Percentiles rank a stretch among this genome's conserved stretches.
phyloP scores from a whole-genome alignment of 164 flowering plant species.

The Nymphaea thermarum region DNA sequence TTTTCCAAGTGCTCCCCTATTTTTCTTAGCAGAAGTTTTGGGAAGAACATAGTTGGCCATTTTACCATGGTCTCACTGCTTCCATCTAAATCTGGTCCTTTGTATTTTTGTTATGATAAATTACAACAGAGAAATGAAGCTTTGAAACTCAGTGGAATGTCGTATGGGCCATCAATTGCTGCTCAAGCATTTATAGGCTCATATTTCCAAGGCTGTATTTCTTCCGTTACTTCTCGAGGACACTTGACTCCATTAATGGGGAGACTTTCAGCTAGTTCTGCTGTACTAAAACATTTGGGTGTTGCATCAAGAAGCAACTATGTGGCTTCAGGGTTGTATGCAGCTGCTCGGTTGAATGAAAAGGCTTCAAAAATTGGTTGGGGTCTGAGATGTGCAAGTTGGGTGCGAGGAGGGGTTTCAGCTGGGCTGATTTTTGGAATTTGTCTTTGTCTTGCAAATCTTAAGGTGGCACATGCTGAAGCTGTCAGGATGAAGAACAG shows the following conservation, averaged over 20 bases:
- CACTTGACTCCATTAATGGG: slow-evolving; percentile 14
- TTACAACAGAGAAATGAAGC: slow-evolving; percentile 14
- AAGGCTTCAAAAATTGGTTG: slow-evolving; percentile 26
- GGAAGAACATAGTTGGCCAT: slow-evolving; percentile 28
- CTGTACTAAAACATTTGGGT: slow-evolving; percentile 17
- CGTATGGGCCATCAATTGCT: slow-evolving; percentile 17
- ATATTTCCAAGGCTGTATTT: slow-evolving; percentile 8
- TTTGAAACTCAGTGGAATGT: slow-evolving; percentile 14
- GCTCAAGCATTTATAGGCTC: slow-evolving; percentile 14
- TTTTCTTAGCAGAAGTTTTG: slow-evolving; percentile 16
- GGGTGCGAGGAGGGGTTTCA: slow-evolving; percentile 28
- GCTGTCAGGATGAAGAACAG: slow-evolving; percentile 19
- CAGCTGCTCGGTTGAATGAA: slow-evolving; percentile 22
- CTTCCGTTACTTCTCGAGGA: slow-evolving; percentile 19
- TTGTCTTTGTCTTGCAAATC: slow-evolving; percentile 40
- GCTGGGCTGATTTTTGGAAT: slow-evolving; percentile 41
- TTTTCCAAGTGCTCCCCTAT: slow-evolving; percentile 16
- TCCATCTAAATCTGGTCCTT: slow-evolving; percentile 23
- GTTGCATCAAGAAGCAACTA: slow-evolving; percentile 24
- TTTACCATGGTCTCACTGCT: slow-evolving; percentile 21
- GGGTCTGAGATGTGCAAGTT: slow-evolving; percentile 23
- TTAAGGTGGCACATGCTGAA: slow-evolving; percentile 49
- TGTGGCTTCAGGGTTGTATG: slow-evolving; percentile 24
- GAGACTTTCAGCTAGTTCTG: slow-evolving; percentile 14
- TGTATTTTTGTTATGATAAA: slow-evolving; percentile 10